phyloP scores from a whole-genome alignment of 2,329 filamentous ascomycete species.

The Phialophora verrucosa region DNA sequence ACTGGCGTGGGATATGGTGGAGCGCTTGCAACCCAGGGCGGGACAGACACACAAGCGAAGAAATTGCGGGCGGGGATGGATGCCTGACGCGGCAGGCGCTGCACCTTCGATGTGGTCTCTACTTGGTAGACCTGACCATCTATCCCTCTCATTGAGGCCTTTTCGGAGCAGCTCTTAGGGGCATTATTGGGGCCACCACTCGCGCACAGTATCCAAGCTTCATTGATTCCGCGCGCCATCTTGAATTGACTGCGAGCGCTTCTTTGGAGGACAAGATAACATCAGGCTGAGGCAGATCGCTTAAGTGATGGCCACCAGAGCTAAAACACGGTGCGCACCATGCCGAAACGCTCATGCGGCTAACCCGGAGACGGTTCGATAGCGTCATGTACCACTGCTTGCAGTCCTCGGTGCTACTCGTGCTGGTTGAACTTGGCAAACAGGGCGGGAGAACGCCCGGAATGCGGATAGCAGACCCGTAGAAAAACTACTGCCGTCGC shows the following conservation, averaged over 20 bases:
- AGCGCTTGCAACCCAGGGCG: neutral
- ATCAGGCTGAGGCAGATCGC: neutral
- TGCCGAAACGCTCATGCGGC: slow-evolving; percentile 2
- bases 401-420: neutral
- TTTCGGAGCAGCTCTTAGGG: neutral
- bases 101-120: neutral
- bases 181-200: no score
- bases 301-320: neutral
- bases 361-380: neutral
- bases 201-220: neutral
- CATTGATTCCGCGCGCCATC: neutral
- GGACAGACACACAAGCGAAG: neutral
- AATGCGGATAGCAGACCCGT: neutral
- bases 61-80: neutral
- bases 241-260: neutral
- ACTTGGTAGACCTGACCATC: neutral
- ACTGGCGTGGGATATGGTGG: neutral
- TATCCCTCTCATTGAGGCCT: neutral
- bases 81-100: slow-evolving; percentile 3
- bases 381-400: neutral
- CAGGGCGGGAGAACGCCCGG: neutral
- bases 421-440: neutral
- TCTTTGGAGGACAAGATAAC: neutral
- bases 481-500: neutral
- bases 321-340: neutral